Percentiles rank a stretch among this genome's conserved stretches.
Conservation (phyloP, 108 stramenopile species). For the Skeletonema marinoi region DNA sequence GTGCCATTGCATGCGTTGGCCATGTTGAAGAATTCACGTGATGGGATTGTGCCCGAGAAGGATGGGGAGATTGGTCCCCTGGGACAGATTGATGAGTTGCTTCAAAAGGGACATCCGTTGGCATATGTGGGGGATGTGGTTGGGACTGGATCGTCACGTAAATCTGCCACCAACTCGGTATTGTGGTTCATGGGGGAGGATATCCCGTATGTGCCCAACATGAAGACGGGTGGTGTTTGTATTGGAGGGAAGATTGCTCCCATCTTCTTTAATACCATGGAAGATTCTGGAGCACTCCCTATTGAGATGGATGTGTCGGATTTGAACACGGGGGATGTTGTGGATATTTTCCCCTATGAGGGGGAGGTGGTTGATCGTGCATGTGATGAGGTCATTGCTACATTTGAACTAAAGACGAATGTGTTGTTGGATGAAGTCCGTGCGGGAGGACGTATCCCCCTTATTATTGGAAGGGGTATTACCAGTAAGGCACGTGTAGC, state of each 20-base stretch:
- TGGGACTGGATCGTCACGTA: constrained; percentile 91
- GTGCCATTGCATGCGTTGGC: constrained; percentile 94
- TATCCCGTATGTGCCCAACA: constrained; percentile 94
- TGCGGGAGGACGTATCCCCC: constrained; percentile 94
- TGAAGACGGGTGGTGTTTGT: constrained; percentile 88
- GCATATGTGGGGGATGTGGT: constrained; percentile 98
- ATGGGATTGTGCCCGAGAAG: constrained; percentile 83
- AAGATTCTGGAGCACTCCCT: constrained; percentile 95
- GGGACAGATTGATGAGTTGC: constrained; percentile 75
- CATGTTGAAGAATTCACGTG: constrained; percentile 96
- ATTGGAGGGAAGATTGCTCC: constrained; percentile 96
- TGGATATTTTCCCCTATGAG: constrained; percentile 90
- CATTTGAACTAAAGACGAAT: constrained; percentile 89
- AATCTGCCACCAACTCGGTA: constrained; percentile 95
- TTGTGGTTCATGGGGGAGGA: constrained; percentile 95
- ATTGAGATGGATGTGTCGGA: constrained; percentile 90
- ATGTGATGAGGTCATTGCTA: constrained; percentile 84
- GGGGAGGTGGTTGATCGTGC: constrained; percentile 52
- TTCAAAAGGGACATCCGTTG: constrained; percentile 85
- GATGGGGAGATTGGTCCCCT: constrained; percentile 89
- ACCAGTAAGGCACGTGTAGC: constrained; percentile 89
- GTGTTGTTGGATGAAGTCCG: constrained; percentile 94
- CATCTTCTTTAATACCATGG: constrained; percentile 98
- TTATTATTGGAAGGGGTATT: constrained; percentile 92
- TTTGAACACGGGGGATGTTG: constrained; percentile 93